These are phyloP conservation scores for Phellinidium pouzarii DNA, from an alignment of 1,284 basidiomycete genomes.

Conservation along the genomic window DNA sequence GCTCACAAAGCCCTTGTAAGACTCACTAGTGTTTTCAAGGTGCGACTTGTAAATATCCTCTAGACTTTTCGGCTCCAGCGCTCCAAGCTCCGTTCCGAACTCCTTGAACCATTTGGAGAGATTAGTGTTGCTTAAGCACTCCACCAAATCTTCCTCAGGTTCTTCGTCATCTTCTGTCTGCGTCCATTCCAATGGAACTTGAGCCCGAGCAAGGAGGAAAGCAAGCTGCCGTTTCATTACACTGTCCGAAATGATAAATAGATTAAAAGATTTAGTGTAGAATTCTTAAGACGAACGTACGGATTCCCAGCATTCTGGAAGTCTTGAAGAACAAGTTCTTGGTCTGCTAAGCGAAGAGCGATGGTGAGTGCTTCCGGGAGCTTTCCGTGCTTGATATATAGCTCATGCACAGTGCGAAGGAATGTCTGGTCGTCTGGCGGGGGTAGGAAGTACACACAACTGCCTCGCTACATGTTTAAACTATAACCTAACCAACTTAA, in stretches of 20 bases:
- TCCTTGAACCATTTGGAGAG: conserved; percentile 83
- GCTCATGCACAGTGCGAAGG: conserved; percentile 83
- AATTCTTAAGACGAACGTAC: too few relatives aligned
- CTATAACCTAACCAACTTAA: not conserved
- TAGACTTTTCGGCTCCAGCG: conserved; percentile 82
- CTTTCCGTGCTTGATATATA: conserved; percentile 85
- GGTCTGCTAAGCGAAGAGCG: conserved; percentile 83
- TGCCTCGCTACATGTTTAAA: conserved; percentile 28
- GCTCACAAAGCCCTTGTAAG: not conserved
- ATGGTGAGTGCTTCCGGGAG: conserved; percentile 90
- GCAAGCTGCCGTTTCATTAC: conserved; percentile 96
- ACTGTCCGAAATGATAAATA: conserved; percentile 32
- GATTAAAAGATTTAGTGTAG: too few relatives aligned
- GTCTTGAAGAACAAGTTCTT: conserved; percentile 75
- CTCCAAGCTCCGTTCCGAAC: conserved; percentile 94
- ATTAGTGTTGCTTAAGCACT: conserved; percentile 80
- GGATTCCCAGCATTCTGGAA: conserved; percentile 85
- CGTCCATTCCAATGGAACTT: conserved; percentile 89
- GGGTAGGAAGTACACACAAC: conserved; percentile 87
- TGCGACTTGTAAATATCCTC: conserved; percentile 99
- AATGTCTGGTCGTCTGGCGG: conserved; percentile 93
- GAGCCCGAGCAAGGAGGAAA: conserved; percentile 87
- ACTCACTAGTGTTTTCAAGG: conserved; percentile 79
- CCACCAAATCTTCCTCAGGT: conserved; percentile 77
- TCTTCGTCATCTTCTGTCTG: conserved; percentile 59